Base-by-base conservation (phyloP, 805 yeast species). In the Ogataea saltuana region DNA sequence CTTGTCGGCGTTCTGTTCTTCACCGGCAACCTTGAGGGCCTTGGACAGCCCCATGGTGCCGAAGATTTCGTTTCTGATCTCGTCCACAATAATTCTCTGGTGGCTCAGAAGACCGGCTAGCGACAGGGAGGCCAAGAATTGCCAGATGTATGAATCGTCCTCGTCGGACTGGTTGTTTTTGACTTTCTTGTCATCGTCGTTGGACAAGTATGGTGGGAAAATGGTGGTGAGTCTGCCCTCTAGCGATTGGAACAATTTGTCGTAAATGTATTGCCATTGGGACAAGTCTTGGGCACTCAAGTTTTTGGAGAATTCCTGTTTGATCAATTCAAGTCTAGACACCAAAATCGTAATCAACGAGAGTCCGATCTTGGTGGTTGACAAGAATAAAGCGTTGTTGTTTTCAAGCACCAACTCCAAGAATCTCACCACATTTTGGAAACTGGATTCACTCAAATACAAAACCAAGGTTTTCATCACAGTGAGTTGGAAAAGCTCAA, bases 71-170 rank as follows among this genome's bases (percentile, higher is more conserved):
- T 87, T 93, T 68, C 97, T 80, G 20, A 88, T 89, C 62, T 88
- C 97, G 64, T 89, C 97, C 32, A 91, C 96, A 55, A 91, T 85
- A 48, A 88, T 80, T 69, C 97, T 79, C 74, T 91, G 97, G 61
- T 90, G 97, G 56, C 84, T 84, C 55, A 87, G 70, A 61, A 85
- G 83, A 51, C 97, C 96, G 48, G 96, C 91, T 50, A 91, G 71
- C 0, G 98, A 91, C 48, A 91, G 75, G 11, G 96, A 85, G 17
- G 99, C 99, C 64, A 91, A 76, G 60, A 91, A 90, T 69, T 91
- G 97, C 99, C 99, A 91, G 39, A 88, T 88, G 59, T 90, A 89
- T 27, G 89, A 78, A 51, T 83, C 89, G 57, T 85, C 91, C n/a
- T 50, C 63, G n/a, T 34, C 33, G 9, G 59, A 50, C 17, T 48